These are phyloP conservation scores for Clavariopsis aquatica DNA, from an alignment of 495 filamentous ascomycete genomes.

Conservation along the genomic window DNA sequence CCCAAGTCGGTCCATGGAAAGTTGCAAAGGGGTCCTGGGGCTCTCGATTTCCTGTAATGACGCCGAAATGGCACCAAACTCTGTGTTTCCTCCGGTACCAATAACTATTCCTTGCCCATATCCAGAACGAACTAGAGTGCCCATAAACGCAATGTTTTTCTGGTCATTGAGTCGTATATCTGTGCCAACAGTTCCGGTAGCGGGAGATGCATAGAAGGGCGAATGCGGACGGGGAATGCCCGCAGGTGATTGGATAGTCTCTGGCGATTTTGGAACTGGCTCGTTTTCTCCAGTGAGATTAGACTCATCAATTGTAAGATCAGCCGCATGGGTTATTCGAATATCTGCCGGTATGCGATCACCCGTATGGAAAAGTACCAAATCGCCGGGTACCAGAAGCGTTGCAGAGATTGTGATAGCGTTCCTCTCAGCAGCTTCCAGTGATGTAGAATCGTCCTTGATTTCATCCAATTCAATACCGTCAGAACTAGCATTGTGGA, in stretches of 20 bases:
- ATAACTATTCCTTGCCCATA: constrained; percentile 95
- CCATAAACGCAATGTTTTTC: constrained; percentile 95
- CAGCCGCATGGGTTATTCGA: constrained; percentile 82
- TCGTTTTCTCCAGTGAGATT: constrained; percentile 98
- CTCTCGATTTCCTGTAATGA: constrained; percentile 92
- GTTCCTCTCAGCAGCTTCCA: constrained; percentile 64
- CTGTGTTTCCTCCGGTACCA: constrained; percentile 85
- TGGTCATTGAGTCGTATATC: constrained; percentile 67
- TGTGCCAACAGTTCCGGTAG: constrained; percentile 62
- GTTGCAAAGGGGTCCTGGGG: constrained; percentile 86
- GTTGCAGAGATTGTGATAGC: constrained; percentile 81
- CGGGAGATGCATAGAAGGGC: constrained; percentile 62
- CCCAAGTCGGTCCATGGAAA: constrained; percentile 95
- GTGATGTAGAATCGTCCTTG: constrained; percentile 43
- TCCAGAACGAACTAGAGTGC: constrained; percentile 92
- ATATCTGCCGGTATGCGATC: constrained; percentile 97
- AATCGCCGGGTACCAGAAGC: constrained; percentile 86
- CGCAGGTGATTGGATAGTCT: constrained; percentile 50
- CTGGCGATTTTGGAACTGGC: constrained; percentile 74
- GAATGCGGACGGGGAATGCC: constrained; percentile 51
- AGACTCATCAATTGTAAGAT: constrained; percentile 92
- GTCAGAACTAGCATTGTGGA: constrained; percentile 39
- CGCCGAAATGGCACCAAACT: constrained; percentile 94
- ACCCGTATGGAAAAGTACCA: constrained; percentile 90
- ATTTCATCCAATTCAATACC: constrained; percentile 41